phyloP scores from a whole-genome alignment of 805 yeast species.

The Jamesozyma jinghongensis region DNA sequence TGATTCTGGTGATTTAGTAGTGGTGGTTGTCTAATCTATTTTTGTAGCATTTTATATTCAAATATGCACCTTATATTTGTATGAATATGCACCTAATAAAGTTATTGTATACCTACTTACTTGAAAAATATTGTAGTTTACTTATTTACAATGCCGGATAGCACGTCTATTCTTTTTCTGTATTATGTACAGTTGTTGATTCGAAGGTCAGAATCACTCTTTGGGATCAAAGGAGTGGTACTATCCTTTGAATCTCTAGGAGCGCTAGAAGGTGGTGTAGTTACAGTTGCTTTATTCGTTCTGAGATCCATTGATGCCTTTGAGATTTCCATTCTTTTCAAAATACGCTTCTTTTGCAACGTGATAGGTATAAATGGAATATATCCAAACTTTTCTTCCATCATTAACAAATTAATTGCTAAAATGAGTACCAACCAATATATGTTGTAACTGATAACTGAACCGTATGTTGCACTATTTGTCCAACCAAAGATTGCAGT shows the following conservation, averaged over 20 bases:
- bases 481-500: constrained; percentile 93
- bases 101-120: not conserved
- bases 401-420: constrained; percentile 38
- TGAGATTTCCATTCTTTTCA: constrained; percentile 29
- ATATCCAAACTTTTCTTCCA: constrained; percentile 50
- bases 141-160: not conserved
- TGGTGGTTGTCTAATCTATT: constrained; percentile 35
- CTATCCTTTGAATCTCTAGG: constrained; percentile 22
- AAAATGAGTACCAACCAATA: constrained; percentile 54
- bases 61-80: too few species aligned
- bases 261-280: not conserved
- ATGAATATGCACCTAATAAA: too few species aligned
- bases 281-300: not conserved
- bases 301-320: constrained; percentile 23
- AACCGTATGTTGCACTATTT: constrained; percentile 84
- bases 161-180: too few species aligned
- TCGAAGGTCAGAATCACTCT: not conserved
- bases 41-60: not conserved
- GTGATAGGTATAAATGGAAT: constrained; percentile 52
- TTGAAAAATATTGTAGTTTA: not conserved
- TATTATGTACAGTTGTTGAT: too few species aligned
- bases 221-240: constrained; percentile 14
- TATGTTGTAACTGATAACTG: constrained; percentile 59
- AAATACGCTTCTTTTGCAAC: constrained; percentile 49
- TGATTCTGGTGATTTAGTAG: constrained; percentile 93